These are phyloP conservation scores for Orbilia ellipsospora DNA, from an alignment of 2,329 filamentous ascomycete genomes.

Conservation along the genomic window DNA sequence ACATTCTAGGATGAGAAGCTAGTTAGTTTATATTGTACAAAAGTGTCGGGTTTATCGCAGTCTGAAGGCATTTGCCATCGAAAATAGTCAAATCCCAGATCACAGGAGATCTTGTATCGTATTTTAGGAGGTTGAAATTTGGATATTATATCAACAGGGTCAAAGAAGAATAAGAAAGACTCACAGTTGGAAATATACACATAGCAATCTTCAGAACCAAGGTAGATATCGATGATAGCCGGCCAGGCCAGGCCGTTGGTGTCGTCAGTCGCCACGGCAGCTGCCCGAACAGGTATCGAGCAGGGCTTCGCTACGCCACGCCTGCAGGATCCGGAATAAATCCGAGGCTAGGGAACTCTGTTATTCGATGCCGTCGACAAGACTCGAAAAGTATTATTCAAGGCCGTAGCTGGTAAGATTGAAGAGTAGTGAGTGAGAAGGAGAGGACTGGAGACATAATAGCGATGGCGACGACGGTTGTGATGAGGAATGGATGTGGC, in stretches of 20 bases:
- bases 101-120: not conserved
- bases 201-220: conserved; percentile 16
- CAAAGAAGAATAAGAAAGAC: no score
- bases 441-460: not conserved
- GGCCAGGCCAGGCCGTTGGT: not conserved
- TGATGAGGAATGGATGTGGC: conserved; percentile 16
- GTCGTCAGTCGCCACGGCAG: conserved; percentile 30
- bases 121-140: not conserved
- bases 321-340: conserved; percentile 20
- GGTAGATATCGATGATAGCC: conserved; percentile 8
- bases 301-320: conserved; percentile 14
- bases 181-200: no score
- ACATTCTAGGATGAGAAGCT: conserved; percentile 1
- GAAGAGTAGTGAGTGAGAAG: conserved; percentile 1
- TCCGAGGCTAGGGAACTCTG: conserved; percentile 29
- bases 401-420: not conserved
- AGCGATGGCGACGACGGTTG: conserved; percentile 21
- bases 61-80: no score
- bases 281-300: conserved; percentile 29
- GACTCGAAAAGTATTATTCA: conserved; percentile 36
- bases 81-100: no score
- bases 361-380: conserved; percentile 12
- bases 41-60: no score
- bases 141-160: no score
- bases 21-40: no score